Evolutionary conservation across 208 protist species (phyloP), one percentile per base, ranked within the genome.

Genomic region (Leishmania tarentolae): DNA sequence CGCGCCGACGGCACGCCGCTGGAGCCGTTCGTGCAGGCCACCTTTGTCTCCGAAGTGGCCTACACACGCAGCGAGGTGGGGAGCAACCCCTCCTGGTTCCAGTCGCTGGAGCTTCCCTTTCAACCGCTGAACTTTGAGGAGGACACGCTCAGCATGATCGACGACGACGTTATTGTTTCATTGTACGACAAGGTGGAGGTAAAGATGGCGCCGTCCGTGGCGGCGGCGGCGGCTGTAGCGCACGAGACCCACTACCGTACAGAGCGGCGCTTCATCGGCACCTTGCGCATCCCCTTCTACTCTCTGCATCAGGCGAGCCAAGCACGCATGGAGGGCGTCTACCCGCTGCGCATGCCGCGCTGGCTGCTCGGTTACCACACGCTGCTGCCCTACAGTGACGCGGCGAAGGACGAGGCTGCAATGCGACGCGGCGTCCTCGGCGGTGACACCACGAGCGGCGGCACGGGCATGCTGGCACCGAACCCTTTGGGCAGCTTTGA

Each of bases 151-250:
- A 80, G 84, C 72, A 84, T 97, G 82, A 97, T 97, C 81, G 91
- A 97, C 76, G 93, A 97, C 68, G 89, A 94, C 75, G 87, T 97
- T 79, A 83, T 92, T 40, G 79, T 97, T 66, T 88, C 91, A 24
- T 42, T 97, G 37, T 97, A 97, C 86, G 93, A 97, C 83, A 94
- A 93, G 89, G 85, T 95, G 19, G 88, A 95, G 73, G 91, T 95
- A 46, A 83, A 83, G 73, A 90, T 97, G 87, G 73, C 83, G 56
- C 66, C 90, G 15, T 52, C 86, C n/a, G 80, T 76, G 6, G 76
- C 87, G 31, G 85, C 84, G 42, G 73, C 85, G 1, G 93, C 90
- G 28, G 89, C 88, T 0, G 85, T 94, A 50, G 82, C 91, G 50
- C 90, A 94, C 69, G 92, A 95, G 81, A 95, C 89, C 42, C 93